Base-by-base conservation (phyloP, 768 basidiomycete genomes). In the Termitomyces sp. region DNA sequence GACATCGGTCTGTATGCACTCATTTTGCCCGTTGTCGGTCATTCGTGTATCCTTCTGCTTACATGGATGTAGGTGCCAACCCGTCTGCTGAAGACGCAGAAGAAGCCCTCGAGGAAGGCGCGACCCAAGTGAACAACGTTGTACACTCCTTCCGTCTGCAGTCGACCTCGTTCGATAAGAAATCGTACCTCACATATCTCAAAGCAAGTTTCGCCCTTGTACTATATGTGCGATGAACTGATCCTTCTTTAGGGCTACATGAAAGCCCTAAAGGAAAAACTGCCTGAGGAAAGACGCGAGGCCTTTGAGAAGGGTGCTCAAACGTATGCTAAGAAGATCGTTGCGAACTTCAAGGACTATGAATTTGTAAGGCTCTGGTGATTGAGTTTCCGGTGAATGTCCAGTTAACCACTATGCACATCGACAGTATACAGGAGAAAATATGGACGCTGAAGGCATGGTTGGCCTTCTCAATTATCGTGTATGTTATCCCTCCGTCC, bases 381-480 rank as follows among this genome's bases (percentile, higher is more conserved):
- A 33, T 43, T 36, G 16, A 32, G 6, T 20, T 38, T 53, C 26
- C n/a, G 14, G 26, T 16, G 18, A 28, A 40, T 53, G 35, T 24
- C 16, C 22, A n/a, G 6, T 33, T 44, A 53, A 35, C 54, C 57
- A 45, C 38, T 46, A n/a, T 35, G 8, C 24, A 36, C 50, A 3
- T 53, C 56, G 5, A 22, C 56, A 91, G 89, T 91, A 83, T 75
- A 82, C 77, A 51, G 86, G 90, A 58, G 87, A 87, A 69, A 65
- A 54, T 43, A 89, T 91, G 89, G 82, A 92, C 70, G 76, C 84
- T n/a, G 90, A 97, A 4, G 96, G 95, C 57, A 90, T 96, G 92
- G 82, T 98, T 64, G 92, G 87, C 45, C 82, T 98, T 48, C 84
- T 98, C 68, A 96, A 99, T 79, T 99, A 94, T 77, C 85, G 97